Percentiles rank a stretch among this genome's conserved stretches.
These are phyloP conservation scores for Naganishia onofrii DNA, from an alignment of 768 basidiomycete genomes.

Conservation along the genomic window DNA sequence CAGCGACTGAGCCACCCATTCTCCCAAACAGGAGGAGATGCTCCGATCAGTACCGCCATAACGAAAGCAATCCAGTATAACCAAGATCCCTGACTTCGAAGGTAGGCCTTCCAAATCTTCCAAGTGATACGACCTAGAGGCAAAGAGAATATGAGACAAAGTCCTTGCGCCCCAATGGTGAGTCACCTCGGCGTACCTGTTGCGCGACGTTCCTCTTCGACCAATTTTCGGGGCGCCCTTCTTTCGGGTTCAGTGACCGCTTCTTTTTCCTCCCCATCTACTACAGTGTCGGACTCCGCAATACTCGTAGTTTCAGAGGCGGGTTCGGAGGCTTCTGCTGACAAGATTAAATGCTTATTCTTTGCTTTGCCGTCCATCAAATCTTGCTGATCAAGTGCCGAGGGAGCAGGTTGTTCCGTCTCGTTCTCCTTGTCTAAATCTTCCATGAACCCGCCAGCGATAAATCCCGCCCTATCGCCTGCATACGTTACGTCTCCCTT, in stretches of 20 bases:
- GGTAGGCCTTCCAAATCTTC: conserved; percentile 66
- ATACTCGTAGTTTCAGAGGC: conserved; percentile 56
- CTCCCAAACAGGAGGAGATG: conserved; percentile 65
- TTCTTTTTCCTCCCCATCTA: conserved; percentile 34
- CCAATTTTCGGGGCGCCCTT: conserved; percentile 71
- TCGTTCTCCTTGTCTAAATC: conserved; percentile 63
- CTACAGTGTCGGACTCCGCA: conserved; percentile 51
- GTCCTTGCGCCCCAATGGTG: background rate
- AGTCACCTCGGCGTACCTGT: conserved; percentile 35
- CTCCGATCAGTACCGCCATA: conserved; percentile 59
- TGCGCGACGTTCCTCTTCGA: conserved; percentile 72
- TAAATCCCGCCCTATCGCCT: conserved; percentile 66
- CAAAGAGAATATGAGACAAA: background rate
- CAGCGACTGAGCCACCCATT: conserved; percentile 66
- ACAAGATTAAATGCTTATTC: conserved; percentile 26
- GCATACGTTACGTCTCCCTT: conserved; percentile 70
- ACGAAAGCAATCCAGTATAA: conserved; percentile 63
- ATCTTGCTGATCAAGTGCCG: background rate
- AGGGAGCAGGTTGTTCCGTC: conserved; percentile 11
- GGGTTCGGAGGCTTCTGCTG: conserved; percentile 53
- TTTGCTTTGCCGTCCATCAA: conserved; percentile 34
- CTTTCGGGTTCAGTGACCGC: conserved; percentile 38
- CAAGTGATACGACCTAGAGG: conserved; percentile 63
- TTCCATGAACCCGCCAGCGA: conserved; percentile 64
- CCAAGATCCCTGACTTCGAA: conserved; percentile 58